phyloP scores from a whole-genome alignment of 495 filamentous ascomycete species.

The Penicillium bovifimosum region DNA sequence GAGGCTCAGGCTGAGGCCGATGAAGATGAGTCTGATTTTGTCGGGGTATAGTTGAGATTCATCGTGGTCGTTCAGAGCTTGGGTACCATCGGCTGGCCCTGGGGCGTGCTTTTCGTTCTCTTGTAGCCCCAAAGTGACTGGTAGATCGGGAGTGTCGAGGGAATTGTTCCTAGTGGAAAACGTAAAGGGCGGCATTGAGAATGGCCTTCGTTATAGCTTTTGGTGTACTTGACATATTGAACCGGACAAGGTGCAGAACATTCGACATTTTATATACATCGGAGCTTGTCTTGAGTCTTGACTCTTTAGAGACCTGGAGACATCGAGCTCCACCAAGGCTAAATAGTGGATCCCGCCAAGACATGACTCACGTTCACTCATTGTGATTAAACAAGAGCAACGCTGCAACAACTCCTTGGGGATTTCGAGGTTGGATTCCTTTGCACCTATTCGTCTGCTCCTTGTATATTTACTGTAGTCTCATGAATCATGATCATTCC shows the following conservation, averaged over 20 bases:
- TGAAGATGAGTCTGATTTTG: neutral
- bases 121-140: neutral
- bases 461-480: too few species aligned
- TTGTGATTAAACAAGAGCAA: neutral
- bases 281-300: neutral
- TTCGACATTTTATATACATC: neutral
- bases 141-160: neutral
- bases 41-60: neutral
- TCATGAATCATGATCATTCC: too few species aligned
- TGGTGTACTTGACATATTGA: neutral
- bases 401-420: neutral
- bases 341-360: neutral
- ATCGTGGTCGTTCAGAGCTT: neutral
- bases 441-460: too few species aligned
- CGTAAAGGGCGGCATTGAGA: too few species aligned
- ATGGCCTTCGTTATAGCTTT: too few species aligned
- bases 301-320: too few species aligned
- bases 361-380: neutral
- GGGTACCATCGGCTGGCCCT: neutral
- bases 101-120: neutral
- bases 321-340: too few species aligned
- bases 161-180: neutral
- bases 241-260: neutral
- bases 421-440: too few species aligned
- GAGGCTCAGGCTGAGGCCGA: neutral